Percentiles rank a stretch among this genome's conserved stretches.
phyloP scores from a whole-genome alignment of 352 stramenopile species.

The Aphanomyces astaci region DNA sequence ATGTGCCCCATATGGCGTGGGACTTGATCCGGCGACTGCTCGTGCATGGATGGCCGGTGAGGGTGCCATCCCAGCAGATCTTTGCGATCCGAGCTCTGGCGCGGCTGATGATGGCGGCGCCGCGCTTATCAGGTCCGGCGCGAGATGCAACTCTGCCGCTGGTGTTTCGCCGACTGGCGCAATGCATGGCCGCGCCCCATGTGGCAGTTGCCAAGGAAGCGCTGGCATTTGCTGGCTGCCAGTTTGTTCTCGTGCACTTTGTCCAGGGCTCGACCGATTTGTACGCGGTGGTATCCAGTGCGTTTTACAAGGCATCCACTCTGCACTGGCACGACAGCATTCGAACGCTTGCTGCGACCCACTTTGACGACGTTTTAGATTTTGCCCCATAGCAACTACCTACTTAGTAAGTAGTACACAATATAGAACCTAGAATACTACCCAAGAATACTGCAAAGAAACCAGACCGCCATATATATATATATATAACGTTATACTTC shows the following conservation, averaged over 20 bases:
- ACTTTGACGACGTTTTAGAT: constrained; percentile 73
- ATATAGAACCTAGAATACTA: too few species aligned
- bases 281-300: constrained; percentile 53
- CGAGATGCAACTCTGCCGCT: constrained; percentile 28
- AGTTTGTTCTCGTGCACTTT: constrained; percentile 75
- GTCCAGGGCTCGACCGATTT: constrained; percentile 51
- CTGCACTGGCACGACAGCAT: constrained; percentile 71
- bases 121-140: constrained; percentile 47
- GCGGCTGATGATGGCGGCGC: constrained; percentile 77
- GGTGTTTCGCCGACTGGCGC: constrained; percentile 53
- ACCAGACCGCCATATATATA: too few species aligned
- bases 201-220: constrained; percentile 72
- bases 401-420: too few species aligned
- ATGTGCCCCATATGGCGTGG: constrained; percentile 51
- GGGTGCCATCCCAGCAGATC: constrained; percentile 59
- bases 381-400: constrained; percentile 34
- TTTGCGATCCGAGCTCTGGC: constrained; percentile 72
- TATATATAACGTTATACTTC: too few species aligned
- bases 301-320: constrained; percentile 50
- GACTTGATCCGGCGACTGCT: constrained; percentile 43
- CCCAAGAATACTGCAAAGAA: too few species aligned
- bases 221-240: constrained; percentile 71
- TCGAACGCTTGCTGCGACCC: constrained; percentile 48
- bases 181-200: constrained; percentile 48
- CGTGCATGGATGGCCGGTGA: constrained; percentile 53